Percentiles rank a stretch among this genome's conserved stretches.
Evolutionary conservation across 495 filamentous ascomycete species (phyloP).

Genomic region (Cetradonia linearis): DNA sequence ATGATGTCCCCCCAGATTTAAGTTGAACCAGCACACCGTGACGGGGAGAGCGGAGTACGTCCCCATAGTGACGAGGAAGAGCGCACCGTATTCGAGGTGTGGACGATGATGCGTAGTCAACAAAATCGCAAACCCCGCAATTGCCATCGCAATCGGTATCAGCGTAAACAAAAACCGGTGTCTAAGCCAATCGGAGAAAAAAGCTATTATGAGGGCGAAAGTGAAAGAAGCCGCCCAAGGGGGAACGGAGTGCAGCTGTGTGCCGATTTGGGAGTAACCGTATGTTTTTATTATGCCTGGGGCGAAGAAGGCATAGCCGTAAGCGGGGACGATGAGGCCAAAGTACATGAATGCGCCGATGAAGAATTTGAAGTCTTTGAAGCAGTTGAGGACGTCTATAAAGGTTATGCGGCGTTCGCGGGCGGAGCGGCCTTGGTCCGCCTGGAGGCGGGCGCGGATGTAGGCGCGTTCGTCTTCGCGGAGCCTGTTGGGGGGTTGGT

Average conservation of each 20-base stretch:
- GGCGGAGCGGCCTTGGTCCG: constrained; percentile 69
- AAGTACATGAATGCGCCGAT: constrained; percentile 59
- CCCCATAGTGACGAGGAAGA: constrained; percentile 60
- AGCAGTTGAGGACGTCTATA: constrained; percentile 55
- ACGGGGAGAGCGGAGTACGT: constrained; percentile 33
- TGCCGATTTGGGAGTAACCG: constrained; percentile 54
- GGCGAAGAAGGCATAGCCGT: constrained; percentile 69
- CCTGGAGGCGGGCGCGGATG: constrained; percentile 59
- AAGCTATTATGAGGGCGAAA: constrained; percentile 66
- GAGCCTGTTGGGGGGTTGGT: constrained; percentile 36
- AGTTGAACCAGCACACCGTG: constrained; percentile 81
- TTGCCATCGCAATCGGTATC: constrained; percentile 49
- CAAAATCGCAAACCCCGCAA: constrained; percentile 65
- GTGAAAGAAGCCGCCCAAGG: constrained; percentile 72
- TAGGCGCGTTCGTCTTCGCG: constrained; percentile 64
- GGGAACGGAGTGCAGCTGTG: constrained; percentile 75
- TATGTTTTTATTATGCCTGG: constrained; percentile 65
- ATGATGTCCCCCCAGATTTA: constrained; percentile 85
- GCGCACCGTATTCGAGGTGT: constrained; percentile 56
- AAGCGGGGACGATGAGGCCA: constrained; percentile 78
- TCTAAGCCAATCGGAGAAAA: constrained; percentile 52
- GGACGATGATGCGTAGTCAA: constrained; percentile 50
- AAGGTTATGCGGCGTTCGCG: constrained; percentile 52
- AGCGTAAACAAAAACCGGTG: constrained; percentile 72
- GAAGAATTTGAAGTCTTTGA: constrained; percentile 66